phyloP scores from a whole-genome alignment of 768 basidiomycete genomes.

The Leccinum obscurum region DNA sequence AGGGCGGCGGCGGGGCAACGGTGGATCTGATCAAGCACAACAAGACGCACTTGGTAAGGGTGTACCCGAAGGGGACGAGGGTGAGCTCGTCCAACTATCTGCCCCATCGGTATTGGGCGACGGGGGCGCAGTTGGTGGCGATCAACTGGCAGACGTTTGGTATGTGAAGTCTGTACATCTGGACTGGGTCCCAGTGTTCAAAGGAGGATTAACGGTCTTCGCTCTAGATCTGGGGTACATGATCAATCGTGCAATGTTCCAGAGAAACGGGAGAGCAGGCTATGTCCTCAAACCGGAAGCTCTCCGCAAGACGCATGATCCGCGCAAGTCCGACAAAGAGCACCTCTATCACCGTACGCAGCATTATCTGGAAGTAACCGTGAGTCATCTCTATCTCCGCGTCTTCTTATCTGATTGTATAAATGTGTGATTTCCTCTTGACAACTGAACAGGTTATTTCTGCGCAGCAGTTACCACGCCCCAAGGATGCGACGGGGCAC shows the following conservation, averaged over 20 bases:
- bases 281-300: constrained; percentile 88
- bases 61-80: constrained; percentile 84
- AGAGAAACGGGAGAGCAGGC: constrained; percentile 82
- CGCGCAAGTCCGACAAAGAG: constrained; percentile 60
- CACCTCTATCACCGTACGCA: constrained; percentile 51
- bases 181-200: neutral
- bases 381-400: constrained; percentile 29
- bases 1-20: constrained; percentile 41
- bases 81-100: constrained; percentile 85
- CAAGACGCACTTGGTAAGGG: constrained; percentile 75
- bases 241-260: constrained; percentile 97
- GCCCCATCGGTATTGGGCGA: constrained; percentile 87
- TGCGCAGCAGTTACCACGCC: constrained; percentile 84
- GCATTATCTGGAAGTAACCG: constrained; percentile 66
- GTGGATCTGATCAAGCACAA: constrained; percentile 85
- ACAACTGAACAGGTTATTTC: constrained; percentile 62
- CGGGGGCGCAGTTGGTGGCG: constrained; percentile 87
- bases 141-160: constrained; percentile 98
- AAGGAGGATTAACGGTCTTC: neutral
- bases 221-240: constrained; percentile 78
- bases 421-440: constrained; percentile 1
- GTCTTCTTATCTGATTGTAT: neutral
- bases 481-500: constrained; percentile 59
- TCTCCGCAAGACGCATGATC: constrained; percentile 55
- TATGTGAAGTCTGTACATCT: constrained; percentile 38